Conservation (phyloP, 495 filamentous ascomycete genomes). For the Xylaria acuta region DNA sequence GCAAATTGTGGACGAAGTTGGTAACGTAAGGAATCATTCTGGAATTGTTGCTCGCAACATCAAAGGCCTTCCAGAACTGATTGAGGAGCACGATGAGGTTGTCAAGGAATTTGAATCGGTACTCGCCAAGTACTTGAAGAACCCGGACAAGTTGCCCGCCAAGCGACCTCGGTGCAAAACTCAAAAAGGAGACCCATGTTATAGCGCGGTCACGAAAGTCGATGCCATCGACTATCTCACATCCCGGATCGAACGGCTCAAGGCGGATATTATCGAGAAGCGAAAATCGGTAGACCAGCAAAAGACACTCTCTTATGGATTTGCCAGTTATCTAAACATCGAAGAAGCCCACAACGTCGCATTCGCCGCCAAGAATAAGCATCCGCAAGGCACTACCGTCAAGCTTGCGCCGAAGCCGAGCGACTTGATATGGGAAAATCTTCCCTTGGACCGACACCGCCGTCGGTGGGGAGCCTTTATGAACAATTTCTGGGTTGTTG, state of each 20-base stretch:
- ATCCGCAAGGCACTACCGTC: conserved; percentile 72
- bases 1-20: conserved; percentile 66
- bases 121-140: conserved; percentile 78
- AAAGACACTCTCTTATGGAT: conserved; percentile 81
- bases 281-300: conserved; percentile 73
- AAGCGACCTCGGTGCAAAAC: conserved; percentile 72
- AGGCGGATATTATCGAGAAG: conserved; percentile 71
- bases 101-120: conserved; percentile 72
- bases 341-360: conserved; percentile 78
- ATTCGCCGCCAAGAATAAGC: conserved; percentile 69
- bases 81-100: conserved; percentile 73
- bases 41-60: conserved; percentile 78
- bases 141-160: conserved; percentile 71
- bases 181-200: conserved; percentile 61
- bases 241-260: conserved; percentile 71
- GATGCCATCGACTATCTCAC: conserved; percentile 85
- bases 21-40: conserved; percentile 65
- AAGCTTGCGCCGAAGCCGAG: conserved; percentile 73
- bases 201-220: conserved; percentile 64
- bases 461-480: conserved; percentile 69
- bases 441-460: conserved; percentile 62
- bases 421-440: conserved; percentile 85
- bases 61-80: conserved; percentile 73
- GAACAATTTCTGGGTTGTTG: conserved; percentile 72
- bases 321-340: conserved; percentile 79